Evolutionary conservation across 305 asterid species (phyloP).

Genomic region (Striga hermonthica): DNA sequence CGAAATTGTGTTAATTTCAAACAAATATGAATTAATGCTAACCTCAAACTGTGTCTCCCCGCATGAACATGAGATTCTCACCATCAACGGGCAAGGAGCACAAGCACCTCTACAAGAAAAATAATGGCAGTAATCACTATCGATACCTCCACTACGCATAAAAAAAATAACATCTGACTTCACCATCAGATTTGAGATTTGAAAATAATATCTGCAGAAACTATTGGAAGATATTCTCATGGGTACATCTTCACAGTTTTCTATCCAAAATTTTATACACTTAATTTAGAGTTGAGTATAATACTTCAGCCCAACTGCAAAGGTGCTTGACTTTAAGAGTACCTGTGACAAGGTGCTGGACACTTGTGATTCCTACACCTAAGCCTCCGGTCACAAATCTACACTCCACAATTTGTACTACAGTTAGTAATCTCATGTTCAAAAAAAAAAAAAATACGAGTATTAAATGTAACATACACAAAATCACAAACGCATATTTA

Average conservation of each 20-base stretch:
- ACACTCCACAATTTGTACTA: slow-evolving; percentile 30
- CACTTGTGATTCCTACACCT: slow-evolving; percentile 96
- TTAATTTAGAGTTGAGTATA: slow-evolving; percentile 2
- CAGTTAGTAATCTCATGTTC: slow-evolving; percentile 3
- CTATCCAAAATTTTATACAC: not conserved
- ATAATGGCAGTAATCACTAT: slow-evolving; percentile 32
- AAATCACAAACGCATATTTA: slow-evolving; percentile 13
- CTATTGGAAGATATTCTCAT: not conserved
- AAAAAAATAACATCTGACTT: slow-evolving; percentile 20
- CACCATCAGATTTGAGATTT: slow-evolving; percentile 17
- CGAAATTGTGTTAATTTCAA: slow-evolving; percentile 5
- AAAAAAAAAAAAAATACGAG: not conserved
- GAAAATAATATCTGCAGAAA: slow-evolving; percentile 11
- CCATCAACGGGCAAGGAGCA: slow-evolving; percentile 94
- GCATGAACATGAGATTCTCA: slow-evolving; percentile 78
- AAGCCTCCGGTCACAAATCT: slow-evolving; percentile 91
- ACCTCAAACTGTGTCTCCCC: slow-evolving; percentile 89
- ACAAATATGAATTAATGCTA: slow-evolving; percentile 30
- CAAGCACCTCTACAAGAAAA: slow-evolving; percentile 74
- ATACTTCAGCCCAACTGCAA: not conserved
- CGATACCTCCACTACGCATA: slow-evolving; percentile 5
- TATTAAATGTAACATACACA: slow-evolving; percentile 1
- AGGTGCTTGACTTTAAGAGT: slow-evolving; percentile 3
- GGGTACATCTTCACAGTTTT: not conserved
- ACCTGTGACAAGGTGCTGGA: slow-evolving; percentile 97